phyloP scores from a whole-genome alignment of 805 yeast species.

The Lipomyces spencermartinsiae region DNA sequence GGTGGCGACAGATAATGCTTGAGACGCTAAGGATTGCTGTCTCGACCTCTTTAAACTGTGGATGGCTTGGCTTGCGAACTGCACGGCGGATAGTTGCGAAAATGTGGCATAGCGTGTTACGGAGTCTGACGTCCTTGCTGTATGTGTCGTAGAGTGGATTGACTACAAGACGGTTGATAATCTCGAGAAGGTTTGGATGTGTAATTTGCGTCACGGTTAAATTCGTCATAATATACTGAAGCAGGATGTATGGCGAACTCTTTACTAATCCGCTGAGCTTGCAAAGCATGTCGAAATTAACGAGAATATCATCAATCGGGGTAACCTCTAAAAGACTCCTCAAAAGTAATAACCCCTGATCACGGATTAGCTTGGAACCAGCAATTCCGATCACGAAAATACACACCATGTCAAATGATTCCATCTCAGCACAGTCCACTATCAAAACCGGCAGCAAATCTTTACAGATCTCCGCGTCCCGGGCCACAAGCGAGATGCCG shows the following conservation, averaged over 20 bases:
- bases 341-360: conserved; percentile 24
- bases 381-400: background rate
- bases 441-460: conserved; percentile 29
- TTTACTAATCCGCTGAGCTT: conserved; percentile 13
- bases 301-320: conserved; percentile 12
- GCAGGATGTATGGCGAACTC: conserved; percentile 15
- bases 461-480: conserved; percentile 13
- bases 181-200: conserved; percentile 8
- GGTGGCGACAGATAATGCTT: conserved; percentile 7
- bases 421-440: conserved; percentile 20
- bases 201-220: conserved; percentile 3
- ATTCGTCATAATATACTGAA: conserved; percentile 13
- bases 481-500: conserved; percentile 30
- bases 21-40: conserved; percentile 5
- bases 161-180: conserved; percentile 6
- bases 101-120: conserved; percentile 13
- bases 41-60: conserved; percentile 7
- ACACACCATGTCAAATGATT: conserved; percentile 29
- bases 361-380: background rate
- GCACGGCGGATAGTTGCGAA: conserved; percentile 10
- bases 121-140: background rate
- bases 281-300: conserved; percentile 15
- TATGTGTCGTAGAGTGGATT: background rate
- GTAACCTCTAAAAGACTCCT: conserved; percentile 17
- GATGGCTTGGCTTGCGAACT: conserved; percentile 17